Base-by-base conservation (phyloP, 129 eudicot genomes). In the Rutidosis leptorrhynchoides region DNA sequence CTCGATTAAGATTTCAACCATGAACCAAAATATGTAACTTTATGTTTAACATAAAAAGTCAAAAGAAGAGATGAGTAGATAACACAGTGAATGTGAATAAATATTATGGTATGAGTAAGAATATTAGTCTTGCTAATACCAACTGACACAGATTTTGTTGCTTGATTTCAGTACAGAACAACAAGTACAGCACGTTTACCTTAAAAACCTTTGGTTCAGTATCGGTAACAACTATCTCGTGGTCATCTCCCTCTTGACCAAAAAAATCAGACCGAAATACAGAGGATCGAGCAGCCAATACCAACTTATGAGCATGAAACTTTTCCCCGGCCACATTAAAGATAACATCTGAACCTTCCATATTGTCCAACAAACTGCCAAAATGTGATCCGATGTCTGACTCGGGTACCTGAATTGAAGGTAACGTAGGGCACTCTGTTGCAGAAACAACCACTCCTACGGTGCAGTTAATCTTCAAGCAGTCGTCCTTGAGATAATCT, bases 361-460 rank as follows among this genome's bases (percentile, higher is more conserved):
- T 81, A 69, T 85, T 83, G 17, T 89, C 94, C 71, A 89, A 60
- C 29, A 89, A 70, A 67, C 19, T 78, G 27, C 96, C 94, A 78
- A 89, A 80, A 71, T 89, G 83, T 35, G 86, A 67, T 71, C 96
- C 96, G 24, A 89, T 89, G 73, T 89, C 94, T 17, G 94, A 83
- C 49, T 85, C 90, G 22, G 55, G 94, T 45, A 89, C 94, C 59
- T 75, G 82, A 23, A 83, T 80, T 53, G 96, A 78, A 57, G 75
- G 96, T 76, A 81, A 73, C 69, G 87, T 81, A 53, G 55, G 23
- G 55, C 55, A n/a, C 9, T 49, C 55, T 49, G 94, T 74, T 40
- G 87, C 86, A 69, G 94, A 89, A 59, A 83, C 87, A 25, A 89
- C 96, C 71, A 89, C 96, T 64, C 96, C 94, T 64, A 89, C 96